Base-by-base conservation (phyloP, 2,329 filamentous ascomycete genomes). In the Alternaria postmessia region DNA sequence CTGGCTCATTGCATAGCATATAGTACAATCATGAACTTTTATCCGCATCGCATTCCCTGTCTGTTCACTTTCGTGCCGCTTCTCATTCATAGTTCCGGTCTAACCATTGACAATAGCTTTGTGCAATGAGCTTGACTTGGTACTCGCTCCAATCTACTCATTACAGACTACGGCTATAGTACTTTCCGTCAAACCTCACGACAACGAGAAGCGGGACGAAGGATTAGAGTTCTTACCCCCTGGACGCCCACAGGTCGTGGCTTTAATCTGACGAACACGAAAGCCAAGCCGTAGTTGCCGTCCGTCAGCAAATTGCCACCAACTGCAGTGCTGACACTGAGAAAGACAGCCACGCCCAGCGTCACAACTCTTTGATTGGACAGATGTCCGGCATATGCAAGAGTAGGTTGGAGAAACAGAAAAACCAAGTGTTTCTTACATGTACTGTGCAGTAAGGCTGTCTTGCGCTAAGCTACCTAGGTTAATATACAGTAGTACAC, bases 21-120 rank as follows among this genome's bases (percentile, higher is more conserved):
- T 44, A 54, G 51, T 51, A 44, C 18, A 51, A 59, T 56, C 34
- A 59, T 38, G 52, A 59, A 47, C 44, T 32, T 51, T 38, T 51
- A 22, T 14, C 36, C 46, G 39, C 39, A 24, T 5, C 16, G 12
- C 39, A 14, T 12, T 20, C 18, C 9, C 18, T 22, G 9, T 22
- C 6, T 24, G 39, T 42, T 24, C 12, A 7, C 12, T 22, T 5
- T 22, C 38, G 5, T 20, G 8, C 36, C n/a, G 36, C 3, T 18
- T 18, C 8, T 39, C 2, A 18, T 38, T 18, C 11, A 38, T 11
- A 6, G 3, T 38, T 38, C 16, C 16, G n/a, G 6, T n/a, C 16
- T n/a, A 38, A 38, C 24, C 3, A 38, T 38, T 9, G 9, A 20
- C 7, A 12, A 6, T 41, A 41, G 38, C 38, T 41, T 41, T n/a